Evolutionary conservation across 805 yeast species (phyloP).

Genomic region (Candida parachauliodes): DNA sequence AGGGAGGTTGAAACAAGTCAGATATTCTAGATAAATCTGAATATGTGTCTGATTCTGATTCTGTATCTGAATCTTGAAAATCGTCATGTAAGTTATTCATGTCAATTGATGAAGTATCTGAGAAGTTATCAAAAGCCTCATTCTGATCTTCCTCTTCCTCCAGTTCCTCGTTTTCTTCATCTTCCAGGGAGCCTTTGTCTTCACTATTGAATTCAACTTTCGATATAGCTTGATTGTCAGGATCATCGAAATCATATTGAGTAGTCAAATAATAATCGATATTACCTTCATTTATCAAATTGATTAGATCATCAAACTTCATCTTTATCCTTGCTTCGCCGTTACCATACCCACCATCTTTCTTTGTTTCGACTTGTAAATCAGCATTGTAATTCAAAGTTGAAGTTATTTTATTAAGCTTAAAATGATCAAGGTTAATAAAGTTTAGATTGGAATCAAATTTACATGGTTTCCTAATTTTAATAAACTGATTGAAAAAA

Average conservation of each 20-base stretch:
- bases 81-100: slow-evolving; percentile 45
- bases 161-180: slow-evolving; percentile 21
- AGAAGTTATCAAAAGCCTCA: slow-evolving; percentile 12
- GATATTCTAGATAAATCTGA: slow-evolving; percentile 27
- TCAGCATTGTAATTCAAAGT: slow-evolving; percentile 32
- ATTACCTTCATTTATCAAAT: slow-evolving; percentile 32
- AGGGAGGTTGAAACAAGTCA: slow-evolving; percentile 61
- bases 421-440: slow-evolving; percentile 30
- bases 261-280: slow-evolving; percentile 61
- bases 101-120: slow-evolving; percentile 21
- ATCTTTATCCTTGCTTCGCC: slow-evolving; percentile 53
- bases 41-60: slow-evolving; percentile 14
- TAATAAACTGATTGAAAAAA: slow-evolving; percentile 40
- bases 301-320: slow-evolving; percentile 47
- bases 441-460: slow-evolving; percentile 12
- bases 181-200: slow-evolving; percentile 11
- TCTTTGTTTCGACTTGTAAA: slow-evolving; percentile 57
- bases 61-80: slow-evolving; percentile 37
- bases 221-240: slow-evolving; percentile 14
- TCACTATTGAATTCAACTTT: slow-evolving; percentile 14
- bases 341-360: slow-evolving; percentile 48
- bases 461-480: slow-evolving; percentile 48
- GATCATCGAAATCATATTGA: slow-evolving; percentile 53
- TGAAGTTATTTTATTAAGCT: slow-evolving; percentile 29
- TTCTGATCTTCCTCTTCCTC: slow-evolving; percentile 16